A percentile compares a stretch with the other conserved stretches of the same genome.
phyloP scores from a whole-genome alignment of 208 protist genomes.

The Acanthamoeba healyi region DNA sequence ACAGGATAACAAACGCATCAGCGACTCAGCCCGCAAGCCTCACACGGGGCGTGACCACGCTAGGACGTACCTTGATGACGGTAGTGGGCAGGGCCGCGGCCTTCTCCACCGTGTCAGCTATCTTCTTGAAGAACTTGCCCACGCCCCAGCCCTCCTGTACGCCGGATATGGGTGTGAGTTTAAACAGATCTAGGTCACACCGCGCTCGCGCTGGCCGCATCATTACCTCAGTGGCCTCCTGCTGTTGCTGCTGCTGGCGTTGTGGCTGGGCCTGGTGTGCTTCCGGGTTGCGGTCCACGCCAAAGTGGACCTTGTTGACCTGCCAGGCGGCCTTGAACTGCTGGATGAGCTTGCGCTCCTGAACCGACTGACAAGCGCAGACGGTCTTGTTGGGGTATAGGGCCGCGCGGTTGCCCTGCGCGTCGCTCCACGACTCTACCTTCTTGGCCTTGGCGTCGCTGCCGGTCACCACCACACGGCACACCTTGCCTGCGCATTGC shows the following conservation, averaged over 20 bases:
- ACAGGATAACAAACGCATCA: no score
- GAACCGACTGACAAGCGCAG: neutral
- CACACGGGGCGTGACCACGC: no score
- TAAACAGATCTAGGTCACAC: no score
- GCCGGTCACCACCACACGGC: neutral
- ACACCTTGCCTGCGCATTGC: constrained; percentile 52
- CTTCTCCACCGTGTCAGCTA: neutral
- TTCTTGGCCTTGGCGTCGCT: constrained; percentile 51
- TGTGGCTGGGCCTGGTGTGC: neutral
- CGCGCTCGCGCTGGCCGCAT: no score
- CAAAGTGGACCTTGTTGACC: neutral
- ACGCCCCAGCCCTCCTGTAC: constrained; percentile 56
- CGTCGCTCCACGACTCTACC: constrained; percentile 16
- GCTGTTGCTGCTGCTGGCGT: neutral
- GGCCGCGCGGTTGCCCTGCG: neutral
- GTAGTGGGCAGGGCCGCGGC: neutral
- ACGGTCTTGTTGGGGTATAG: neutral
- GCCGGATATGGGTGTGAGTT: no score
- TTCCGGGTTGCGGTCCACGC: neutral
- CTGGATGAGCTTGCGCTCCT: constrained; percentile 46
- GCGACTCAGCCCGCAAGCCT: no score
- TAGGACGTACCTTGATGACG: neutral
- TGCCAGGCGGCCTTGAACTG: constrained; percentile 36
- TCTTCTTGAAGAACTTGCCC: constrained; percentile 59
- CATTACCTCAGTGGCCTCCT: no score